Conservation (phyloP, 1,139 yeast genomes). For the Kodamaea sp. region DNA sequence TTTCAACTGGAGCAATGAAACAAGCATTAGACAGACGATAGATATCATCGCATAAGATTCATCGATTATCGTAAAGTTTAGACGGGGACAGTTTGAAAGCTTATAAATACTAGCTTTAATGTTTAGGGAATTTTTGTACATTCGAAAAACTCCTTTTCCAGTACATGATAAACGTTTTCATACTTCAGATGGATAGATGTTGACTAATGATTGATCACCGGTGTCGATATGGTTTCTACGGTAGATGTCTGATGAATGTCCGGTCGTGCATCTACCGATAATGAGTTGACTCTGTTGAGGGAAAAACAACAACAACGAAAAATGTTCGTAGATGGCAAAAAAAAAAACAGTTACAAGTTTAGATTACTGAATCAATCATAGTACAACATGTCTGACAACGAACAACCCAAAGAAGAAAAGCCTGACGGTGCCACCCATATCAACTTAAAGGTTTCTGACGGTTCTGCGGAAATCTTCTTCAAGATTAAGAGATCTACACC, state of each 20-base stretch:
- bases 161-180: too few relatives aligned
- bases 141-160: too few relatives aligned
- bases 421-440: conserved; percentile 66
- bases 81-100: too few relatives aligned
- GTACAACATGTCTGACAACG: conserved; percentile 30
- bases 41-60: too few relatives aligned
- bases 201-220: too few relatives aligned
- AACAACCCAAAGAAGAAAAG: conserved; percentile 57
- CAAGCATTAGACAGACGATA: too few relatives aligned
- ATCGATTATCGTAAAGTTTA: too few relatives aligned
- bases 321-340: neutral
- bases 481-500: conserved; percentile 93
- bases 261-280: neutral
- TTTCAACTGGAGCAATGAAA: too few relatives aligned
- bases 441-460: conserved; percentile 91
- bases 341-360: conserved; percentile 3
- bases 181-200: too few relatives aligned
- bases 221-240: neutral
- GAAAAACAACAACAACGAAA: neutral
- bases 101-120: too few relatives aligned
- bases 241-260: neutral
- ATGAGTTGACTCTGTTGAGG: neutral
- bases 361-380: neutral
- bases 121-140: too few relatives aligned
- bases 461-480: conserved; percentile 90